These are phyloP conservation scores for Mortierella sp. DNA, from an alignment of 371 early-diverging fungal genomes.

Conservation along the genomic window DNA sequence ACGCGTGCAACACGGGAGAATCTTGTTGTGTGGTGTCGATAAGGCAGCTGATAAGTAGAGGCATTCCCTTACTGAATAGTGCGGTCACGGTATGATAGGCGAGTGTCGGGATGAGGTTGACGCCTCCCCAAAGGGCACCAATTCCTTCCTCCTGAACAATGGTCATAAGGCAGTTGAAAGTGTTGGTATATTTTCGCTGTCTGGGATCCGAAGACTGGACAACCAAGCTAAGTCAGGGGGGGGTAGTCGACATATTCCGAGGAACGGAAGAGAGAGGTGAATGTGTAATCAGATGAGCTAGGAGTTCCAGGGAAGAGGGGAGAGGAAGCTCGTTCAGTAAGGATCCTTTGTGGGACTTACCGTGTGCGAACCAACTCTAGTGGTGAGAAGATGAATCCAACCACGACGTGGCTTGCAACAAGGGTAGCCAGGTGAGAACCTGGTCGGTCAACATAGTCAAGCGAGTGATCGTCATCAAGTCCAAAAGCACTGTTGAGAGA, in stretches of 20 bases:
- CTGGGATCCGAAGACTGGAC: constrained; percentile 77
- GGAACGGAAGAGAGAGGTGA: neutral
- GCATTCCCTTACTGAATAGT: constrained; percentile 72
- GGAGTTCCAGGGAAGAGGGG: too few species aligned
- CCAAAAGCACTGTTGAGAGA: constrained; percentile 79
- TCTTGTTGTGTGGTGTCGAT: constrained; percentile 70
- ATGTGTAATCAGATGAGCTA: too few species aligned
- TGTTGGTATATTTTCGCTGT: constrained; percentile 79
- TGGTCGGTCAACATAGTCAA: constrained; percentile 70
- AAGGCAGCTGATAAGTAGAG: constrained; percentile 75
- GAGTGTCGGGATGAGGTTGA: constrained; percentile 78
- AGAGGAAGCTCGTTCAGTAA: too few species aligned
- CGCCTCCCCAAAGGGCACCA: constrained; percentile 72
- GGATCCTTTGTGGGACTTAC: too few species aligned
- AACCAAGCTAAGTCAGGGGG: constrained; percentile 64
- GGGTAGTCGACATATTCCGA: neutral
- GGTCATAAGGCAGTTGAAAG: constrained; percentile 73
- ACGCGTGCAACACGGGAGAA: constrained; percentile 71
- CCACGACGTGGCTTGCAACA: constrained; percentile 72
- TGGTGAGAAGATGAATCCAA: constrained; percentile 79
- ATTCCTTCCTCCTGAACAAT: constrained; percentile 87
- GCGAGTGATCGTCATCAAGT: constrained; percentile 80
- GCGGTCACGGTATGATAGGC: constrained; percentile 80
- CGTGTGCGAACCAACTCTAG: constrained; percentile 80
- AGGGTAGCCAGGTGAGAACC: constrained; percentile 74